Evolutionary conservation across 768 basidiomycete species (phyloP).

Genomic region (Serpula lacrymans): DNA sequence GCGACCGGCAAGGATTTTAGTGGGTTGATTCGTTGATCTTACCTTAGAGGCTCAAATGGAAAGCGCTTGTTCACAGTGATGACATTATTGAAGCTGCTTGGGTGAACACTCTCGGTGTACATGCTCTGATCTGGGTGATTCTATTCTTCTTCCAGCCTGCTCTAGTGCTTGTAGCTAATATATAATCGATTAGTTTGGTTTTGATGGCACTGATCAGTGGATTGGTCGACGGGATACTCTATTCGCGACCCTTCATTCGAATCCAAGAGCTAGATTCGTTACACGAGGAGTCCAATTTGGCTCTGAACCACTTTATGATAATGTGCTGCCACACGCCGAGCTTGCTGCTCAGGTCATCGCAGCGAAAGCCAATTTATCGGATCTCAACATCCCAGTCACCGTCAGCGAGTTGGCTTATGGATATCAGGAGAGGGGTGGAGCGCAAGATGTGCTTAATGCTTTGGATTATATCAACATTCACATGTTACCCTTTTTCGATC

Average conservation of each 20-base stretch:
- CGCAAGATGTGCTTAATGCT: conserved; percentile 52
- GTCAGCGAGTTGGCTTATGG: conserved; percentile 65
- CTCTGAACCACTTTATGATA: conserved; percentile 65
- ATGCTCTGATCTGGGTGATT: conserved; percentile 70
- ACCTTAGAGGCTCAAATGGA: background rate
- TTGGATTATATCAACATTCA: conserved; percentile 66
- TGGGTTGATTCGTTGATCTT: conserved; percentile 10
- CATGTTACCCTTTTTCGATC: conserved; percentile 68
- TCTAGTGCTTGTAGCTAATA: background rate
- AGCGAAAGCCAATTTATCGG: conserved; percentile 47
- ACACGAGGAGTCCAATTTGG: conserved; percentile 69
- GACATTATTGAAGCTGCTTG: conserved; percentile 68
- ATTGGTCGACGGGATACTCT: conserved; percentile 50
- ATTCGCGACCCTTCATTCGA: conserved; percentile 50
- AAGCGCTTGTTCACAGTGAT: conserved; percentile 36
- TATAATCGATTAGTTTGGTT: conserved; percentile 30
- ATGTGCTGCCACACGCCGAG: conserved; percentile 43
- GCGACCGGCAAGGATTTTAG: conserved; percentile 40
- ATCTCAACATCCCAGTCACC: conserved; percentile 62
- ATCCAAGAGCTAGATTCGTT: conserved; percentile 60
- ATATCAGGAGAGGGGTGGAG: conserved; percentile 50
- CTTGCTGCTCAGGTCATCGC: conserved; percentile 50
- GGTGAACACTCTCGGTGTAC: conserved; percentile 64
- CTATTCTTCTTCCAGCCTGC: background rate
- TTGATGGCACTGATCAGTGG: conserved; percentile 45